Conservation (phyloP, 2,329 filamentous ascomycete genomes). For the Ophiobolus disseminans region DNA sequence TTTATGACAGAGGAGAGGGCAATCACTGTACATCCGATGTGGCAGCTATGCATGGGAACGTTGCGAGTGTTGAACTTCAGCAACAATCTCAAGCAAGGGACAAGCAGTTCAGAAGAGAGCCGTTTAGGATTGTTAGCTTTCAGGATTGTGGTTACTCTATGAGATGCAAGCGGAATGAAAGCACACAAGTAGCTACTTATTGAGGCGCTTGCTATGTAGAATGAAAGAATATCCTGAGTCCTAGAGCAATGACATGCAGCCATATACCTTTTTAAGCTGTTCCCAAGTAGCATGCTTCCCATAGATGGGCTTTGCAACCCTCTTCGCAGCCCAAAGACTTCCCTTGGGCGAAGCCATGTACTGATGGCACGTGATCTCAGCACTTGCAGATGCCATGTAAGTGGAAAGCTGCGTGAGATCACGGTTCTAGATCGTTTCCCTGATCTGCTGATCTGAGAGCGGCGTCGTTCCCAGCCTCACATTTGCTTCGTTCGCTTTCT, state of each 20-base stretch:
- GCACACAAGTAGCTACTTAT: slow-evolving; percentile 18
- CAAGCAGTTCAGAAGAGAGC: slow-evolving; percentile 10
- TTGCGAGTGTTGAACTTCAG: slow-evolving; percentile 3
- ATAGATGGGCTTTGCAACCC: slow-evolving; percentile 21
- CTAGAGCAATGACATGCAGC: slow-evolving; percentile 15
- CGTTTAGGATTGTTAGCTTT: slow-evolving; percentile 11
- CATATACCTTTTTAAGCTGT: slow-evolving; percentile 22
- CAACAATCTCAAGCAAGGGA: slow-evolving; percentile 5
- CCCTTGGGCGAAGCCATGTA: slow-evolving; percentile 18
- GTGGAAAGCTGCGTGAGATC: slow-evolving; percentile 19
- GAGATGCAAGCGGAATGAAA: slow-evolving; percentile 11
- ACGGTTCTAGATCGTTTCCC: slow-evolving; percentile 15
- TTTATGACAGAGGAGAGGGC: slow-evolving; percentile 4
- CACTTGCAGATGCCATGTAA: slow-evolving; percentile 24
- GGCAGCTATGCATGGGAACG: slow-evolving; percentile 1
- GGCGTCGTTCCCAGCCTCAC: slow-evolving; percentile 7
- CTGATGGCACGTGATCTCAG: slow-evolving; percentile 21
- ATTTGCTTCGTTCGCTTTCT: slow-evolving; percentile 14
- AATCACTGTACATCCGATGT: background rate
- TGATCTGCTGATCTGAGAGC: slow-evolving; percentile 11
- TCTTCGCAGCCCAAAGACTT: slow-evolving; percentile 19
- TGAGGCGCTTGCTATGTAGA: slow-evolving; percentile 15
- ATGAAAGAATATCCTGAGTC: slow-evolving; percentile 13
- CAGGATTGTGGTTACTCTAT: slow-evolving; percentile 9
- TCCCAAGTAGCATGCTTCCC: slow-evolving; percentile 22